Base-by-base conservation (phyloP, 1,284 basidiomycete genomes). In the Cutaneotrichosporon mucoides region DNA sequence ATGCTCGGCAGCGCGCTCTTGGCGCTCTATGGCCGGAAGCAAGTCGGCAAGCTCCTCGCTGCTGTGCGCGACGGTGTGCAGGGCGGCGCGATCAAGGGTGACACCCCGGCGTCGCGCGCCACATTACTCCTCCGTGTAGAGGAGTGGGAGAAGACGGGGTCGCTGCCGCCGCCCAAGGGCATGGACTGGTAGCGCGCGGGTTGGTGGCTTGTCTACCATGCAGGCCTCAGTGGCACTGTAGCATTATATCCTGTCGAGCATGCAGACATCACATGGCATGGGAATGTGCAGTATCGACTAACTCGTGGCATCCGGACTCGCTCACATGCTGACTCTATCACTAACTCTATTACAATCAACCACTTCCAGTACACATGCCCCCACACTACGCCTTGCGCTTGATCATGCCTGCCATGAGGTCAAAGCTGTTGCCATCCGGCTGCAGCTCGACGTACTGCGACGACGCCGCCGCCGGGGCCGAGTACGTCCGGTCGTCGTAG, bases 401-500 rank as follows among this genome's bases (percentile, higher is more conserved):
- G 71, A 99, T 93, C 73, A 99, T 78, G 36, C 92, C 91, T 55
- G 87, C 84, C 86, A 98, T 89, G 71, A 98, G 83, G 76, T 98
- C 95, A 70, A 99, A 98, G 71, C 90, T 91, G 75, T 99, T 99
- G 36, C 94, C 92, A 71, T 98, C 93, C 3, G 95, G 96, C 76
- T 97, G 95, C 16, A 86, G 71, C 68, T 86, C 84, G 45, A 85
- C 80, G 54, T 75, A 82, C 49, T 71, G 66, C 24, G 58, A 54
- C 13, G 53, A 54, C 13, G 53, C 24, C 11, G 13, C 5, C 24
- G 24, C 2, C 24, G 24, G 3, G 24, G 2, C 24, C 24, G 24
- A 24, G 24, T 24, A 24, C 24, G 24, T 24, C 24, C 24, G 24
- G 24, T 24, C 24, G 57, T 53, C 10, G 53, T 54, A 41, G 55